phyloP scores from a whole-genome alignment of 1,284 basidiomycete species.

The Neonothopanus nambi region DNA sequence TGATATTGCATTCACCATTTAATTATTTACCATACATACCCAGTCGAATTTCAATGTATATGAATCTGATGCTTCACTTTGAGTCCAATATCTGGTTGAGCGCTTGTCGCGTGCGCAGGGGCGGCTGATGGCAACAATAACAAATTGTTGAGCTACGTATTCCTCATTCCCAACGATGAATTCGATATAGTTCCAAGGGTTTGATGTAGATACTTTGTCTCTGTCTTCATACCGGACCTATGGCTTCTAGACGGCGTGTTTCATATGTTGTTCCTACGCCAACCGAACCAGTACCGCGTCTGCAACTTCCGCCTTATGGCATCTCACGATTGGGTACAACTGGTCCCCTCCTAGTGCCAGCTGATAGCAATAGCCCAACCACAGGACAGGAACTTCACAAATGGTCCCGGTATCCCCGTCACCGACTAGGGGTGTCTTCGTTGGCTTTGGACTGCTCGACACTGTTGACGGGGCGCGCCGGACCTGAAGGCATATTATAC shows the following conservation, averaged over 20 bases:
- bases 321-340: slow-evolving; percentile 61
- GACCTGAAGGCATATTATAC: slow-evolving; percentile 91
- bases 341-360: slow-evolving; percentile 63
- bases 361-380: slow-evolving; percentile 18
- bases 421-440: slow-evolving; percentile 85
- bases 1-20: too few relatives aligned
- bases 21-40: too few relatives aligned
- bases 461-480: slow-evolving; percentile 55
- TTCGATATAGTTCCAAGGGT: slow-evolving; percentile 1
- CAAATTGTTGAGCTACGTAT: background rate
- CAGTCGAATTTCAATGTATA: too few relatives aligned
- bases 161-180: slow-evolving; percentile 6
- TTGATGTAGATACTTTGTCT: slow-evolving; percentile 6
- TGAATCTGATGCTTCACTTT: too few relatives aligned
- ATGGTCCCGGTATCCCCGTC: slow-evolving; percentile 60
- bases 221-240: slow-evolving; percentile 1
- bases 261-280: slow-evolving; percentile 87
- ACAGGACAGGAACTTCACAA: slow-evolving; percentile 25
- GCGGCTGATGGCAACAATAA: too few relatives aligned
- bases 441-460: slow-evolving; percentile 88
- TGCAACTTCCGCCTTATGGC: slow-evolving; percentile 71
- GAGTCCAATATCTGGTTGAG: too few relatives aligned
- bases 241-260: slow-evolving; percentile 45
- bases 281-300: slow-evolving; percentile 56
- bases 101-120: too few relatives aligned